Evolutionary conservation across 2,329 filamentous ascomycete genomes (phyloP), one percentile per base, ranked within the genome.

Genomic region (Periconia sp.): DNA sequence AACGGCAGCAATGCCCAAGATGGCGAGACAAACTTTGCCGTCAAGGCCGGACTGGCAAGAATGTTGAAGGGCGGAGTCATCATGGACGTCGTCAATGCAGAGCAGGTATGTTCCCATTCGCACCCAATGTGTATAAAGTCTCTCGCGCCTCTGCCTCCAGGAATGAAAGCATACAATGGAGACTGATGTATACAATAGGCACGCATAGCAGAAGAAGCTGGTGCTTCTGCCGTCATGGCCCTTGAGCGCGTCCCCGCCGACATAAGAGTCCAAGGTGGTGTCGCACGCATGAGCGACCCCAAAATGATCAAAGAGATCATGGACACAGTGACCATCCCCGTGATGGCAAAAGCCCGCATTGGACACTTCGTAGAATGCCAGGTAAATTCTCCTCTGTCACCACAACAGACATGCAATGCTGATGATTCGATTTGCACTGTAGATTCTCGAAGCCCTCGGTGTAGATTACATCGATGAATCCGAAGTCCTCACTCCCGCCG

Each of bases 51-150:
- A 46, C 80, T 99, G 54, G 94, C 94, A 17, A 88, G 95, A 74
- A 99, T 99, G 94, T 79, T 97, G 74, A 96, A 97, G 81, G 94
- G 94, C 69, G 94, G 94, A 64, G 94, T 99, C 56, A 99, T 99
- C 75, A 99, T 99, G 94, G 94, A 99, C 74, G 94, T 97, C 45
- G 90, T 95, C 52, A 89, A 92, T 71, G 89, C 91, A 18, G 88
- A 89, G 67, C 92, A 89, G 77, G 84, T 84, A 69, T 43, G 61
- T 51, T 12, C 32, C 19, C 21, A 8, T 28, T 24, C 19, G 15
- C 21, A 41, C 4, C 24, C 6, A 19, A n/a, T 30, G 30, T 25
- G 9, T 16, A 10, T 12, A 12, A 12, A 15, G n/a, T 13, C 16
- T 13, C 19, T 19, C 19, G 33, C 21, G 13, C 40, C 31, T 30